A percentile compares a stretch with the other conserved stretches of the same genome.
Conservation (phyloP, 176 grass and related monocot species). For the Carex myosuroides region DNA sequence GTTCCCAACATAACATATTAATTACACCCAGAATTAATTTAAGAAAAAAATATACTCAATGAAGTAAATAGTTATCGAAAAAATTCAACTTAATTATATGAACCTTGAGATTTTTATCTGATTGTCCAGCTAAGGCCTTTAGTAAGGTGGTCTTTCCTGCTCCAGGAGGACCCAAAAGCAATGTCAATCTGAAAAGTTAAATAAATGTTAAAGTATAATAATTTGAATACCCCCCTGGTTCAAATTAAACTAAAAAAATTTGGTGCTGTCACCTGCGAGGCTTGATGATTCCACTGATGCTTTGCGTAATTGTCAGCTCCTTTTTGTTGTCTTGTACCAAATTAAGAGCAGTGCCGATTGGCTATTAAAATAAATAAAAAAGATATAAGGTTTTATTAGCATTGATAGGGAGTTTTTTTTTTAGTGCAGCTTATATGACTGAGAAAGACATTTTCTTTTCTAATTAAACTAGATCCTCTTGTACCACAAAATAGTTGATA, state of each 20-base stretch:
- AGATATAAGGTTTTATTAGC: background rate
- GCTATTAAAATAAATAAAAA: background rate
- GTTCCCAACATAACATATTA: background rate
- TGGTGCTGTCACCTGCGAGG: background rate
- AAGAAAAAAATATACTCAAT: too few species aligned
- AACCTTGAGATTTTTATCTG: slow-evolving; percentile 33
- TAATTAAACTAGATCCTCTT: background rate
- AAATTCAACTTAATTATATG: background rate
- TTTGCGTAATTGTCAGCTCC: slow-evolving; percentile 15
- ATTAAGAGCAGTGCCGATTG: background rate
- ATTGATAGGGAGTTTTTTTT: background rate
- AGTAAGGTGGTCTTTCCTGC: slow-evolving; percentile 68
- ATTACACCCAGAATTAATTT: too few species aligned
- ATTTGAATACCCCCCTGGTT: background rate
- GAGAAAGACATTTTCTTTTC: background rate
- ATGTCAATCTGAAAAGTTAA: slow-evolving; percentile 52
- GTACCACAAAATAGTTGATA: slow-evolving; percentile 53
- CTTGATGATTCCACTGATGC: slow-evolving; percentile 22
- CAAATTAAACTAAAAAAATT: slow-evolving; percentile 1
- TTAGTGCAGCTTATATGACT: background rate
- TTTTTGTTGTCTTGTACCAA: slow-evolving; percentile 19
- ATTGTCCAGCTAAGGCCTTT: slow-evolving; percentile 59
- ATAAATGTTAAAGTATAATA: background rate
- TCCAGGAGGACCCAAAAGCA: slow-evolving; percentile 69
- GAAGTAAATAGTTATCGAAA: background rate